phyloP scores from a whole-genome alignment of 495 filamentous ascomycete genomes.

The Coniosporium apollinis region DNA sequence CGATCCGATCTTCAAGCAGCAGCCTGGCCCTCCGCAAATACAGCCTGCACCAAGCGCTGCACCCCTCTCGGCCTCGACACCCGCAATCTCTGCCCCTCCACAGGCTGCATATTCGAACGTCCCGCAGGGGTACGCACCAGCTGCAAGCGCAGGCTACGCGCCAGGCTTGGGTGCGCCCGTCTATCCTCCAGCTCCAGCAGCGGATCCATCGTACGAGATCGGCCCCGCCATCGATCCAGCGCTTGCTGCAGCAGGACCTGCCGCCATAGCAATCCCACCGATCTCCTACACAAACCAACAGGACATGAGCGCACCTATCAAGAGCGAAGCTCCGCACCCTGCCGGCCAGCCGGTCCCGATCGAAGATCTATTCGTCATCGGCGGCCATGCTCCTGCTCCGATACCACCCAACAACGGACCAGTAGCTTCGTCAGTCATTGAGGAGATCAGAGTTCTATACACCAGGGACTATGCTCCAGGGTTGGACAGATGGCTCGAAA shows the following conservation, averaged over 20 bases:
- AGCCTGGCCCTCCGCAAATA: conserved; percentile 59
- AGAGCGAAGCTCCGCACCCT: too few species aligned
- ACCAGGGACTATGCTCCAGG: conserved; percentile 59
- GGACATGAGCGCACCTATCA: conserved; percentile 10
- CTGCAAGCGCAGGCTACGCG: conserved; percentile 43
- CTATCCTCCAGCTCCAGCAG: conserved; percentile 31
- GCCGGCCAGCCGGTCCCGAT: conserved; percentile 58
- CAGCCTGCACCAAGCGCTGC: conserved; percentile 49
- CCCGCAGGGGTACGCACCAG: conserved; percentile 41
- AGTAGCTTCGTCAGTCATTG: conserved; percentile 34
- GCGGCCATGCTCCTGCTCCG: conserved; percentile 43
- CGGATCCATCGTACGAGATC: conserved; percentile 40
- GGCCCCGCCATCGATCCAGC: conserved; percentile 59
- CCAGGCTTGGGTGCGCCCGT: conserved; percentile 27
- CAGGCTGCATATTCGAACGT: conserved; percentile 26
- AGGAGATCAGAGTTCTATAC: conserved; percentile 61
- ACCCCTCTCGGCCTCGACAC: conserved; percentile 14
- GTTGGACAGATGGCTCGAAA: conserved; percentile 67
- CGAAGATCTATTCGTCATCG: conserved; percentile 54
- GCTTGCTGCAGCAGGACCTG: conserved; percentile 33
- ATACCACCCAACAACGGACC: conserved; percentile 34
- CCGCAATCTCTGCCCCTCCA: conserved; percentile 13
- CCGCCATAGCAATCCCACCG: conserved; percentile 16
- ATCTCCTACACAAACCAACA: conserved; percentile 12
- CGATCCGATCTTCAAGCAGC: conserved; percentile 92